A percentile compares a stretch with the other conserved stretches of the same genome.
These are phyloP conservation scores for Hypoxylon sp. DNA, from an alignment of 2,329 filamentous ascomycete species.

Conservation along the genomic window DNA sequence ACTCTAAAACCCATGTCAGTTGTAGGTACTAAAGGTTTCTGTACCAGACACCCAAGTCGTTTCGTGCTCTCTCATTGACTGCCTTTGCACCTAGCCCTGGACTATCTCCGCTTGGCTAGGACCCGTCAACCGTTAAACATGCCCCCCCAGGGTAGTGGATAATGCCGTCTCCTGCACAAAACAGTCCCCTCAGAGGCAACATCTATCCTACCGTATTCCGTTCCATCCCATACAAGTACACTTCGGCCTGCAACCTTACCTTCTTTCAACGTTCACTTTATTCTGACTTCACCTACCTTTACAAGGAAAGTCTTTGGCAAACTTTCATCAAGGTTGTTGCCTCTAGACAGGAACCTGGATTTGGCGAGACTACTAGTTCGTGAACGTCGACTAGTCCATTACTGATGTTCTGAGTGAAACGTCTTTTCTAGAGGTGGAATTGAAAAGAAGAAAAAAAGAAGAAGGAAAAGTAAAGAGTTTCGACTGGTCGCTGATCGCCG, in stretches of 20 bases:
- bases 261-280: constrained; percentile 45
- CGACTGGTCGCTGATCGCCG: constrained; percentile 29
- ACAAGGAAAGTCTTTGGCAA: constrained; percentile 38
- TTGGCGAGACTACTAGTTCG: constrained; percentile 26
- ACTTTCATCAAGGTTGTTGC: constrained; percentile 36
- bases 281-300: constrained; percentile 43
- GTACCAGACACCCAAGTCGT: constrained; percentile 47
- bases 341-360: constrained; percentile 33
- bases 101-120: constrained; percentile 43
- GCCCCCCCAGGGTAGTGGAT: constrained; percentile 45
- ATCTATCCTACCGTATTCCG: constrained; percentile 48
- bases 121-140: constrained; percentile 44
- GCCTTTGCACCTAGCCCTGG: constrained; percentile 42
- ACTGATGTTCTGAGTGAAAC: constrained; percentile 32
- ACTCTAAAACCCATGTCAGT: constrained; percentile 44
- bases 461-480: constrained; percentile 11
- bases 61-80: constrained; percentile 38
- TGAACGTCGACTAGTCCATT: constrained; percentile 25
- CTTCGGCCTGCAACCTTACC: constrained; percentile 48
- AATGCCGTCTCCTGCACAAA: constrained; percentile 46
- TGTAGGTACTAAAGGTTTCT: constrained; percentile 44
- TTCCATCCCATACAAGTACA: constrained; percentile 49
- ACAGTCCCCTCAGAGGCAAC: constrained; percentile 46
- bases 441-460: constrained; percentile 14
- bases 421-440: constrained; percentile 24